phyloP scores from a whole-genome alignment of 352 stramenopile genomes.

The Globisporangium perplexum region DNA sequence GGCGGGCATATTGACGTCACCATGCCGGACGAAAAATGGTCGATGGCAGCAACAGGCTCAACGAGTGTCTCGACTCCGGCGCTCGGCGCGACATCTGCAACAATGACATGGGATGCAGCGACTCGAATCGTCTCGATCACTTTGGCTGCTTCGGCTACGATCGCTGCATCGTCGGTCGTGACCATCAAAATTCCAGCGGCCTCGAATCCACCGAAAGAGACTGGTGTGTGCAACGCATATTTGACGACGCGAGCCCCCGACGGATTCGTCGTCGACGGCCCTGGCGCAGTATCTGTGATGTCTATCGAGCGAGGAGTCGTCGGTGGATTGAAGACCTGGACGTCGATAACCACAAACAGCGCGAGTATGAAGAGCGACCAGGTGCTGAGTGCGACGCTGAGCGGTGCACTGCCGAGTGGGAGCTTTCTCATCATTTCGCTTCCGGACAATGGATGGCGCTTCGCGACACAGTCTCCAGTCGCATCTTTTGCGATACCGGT shows the following conservation, averaged over 20 bases:
- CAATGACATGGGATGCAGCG: constrained; percentile 24
- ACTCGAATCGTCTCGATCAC: constrained; percentile 28
- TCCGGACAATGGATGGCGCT: constrained; percentile 35
- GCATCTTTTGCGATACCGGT: constrained; percentile 28
- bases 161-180: constrained; percentile 26
- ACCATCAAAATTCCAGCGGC: constrained; percentile 27
- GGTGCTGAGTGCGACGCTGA: constrained; percentile 31
- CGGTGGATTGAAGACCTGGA: constrained; percentile 27
- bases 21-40: constrained; percentile 41
- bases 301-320: constrained; percentile 31
- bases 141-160: constrained; percentile 15
- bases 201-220: constrained; percentile 52
- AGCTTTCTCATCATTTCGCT: constrained; percentile 37
- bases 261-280: constrained; percentile 39
- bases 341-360: constrained; percentile 28
- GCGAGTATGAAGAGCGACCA: constrained; percentile 57
- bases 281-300: constrained; percentile 34
- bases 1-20: constrained; percentile 37
- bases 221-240: constrained; percentile 28
- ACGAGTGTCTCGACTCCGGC: constrained; percentile 30
- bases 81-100: constrained; percentile 19
- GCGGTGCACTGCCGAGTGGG: constrained; percentile 40
- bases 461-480: constrained; percentile 8
- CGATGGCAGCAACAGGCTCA: constrained; percentile 14
- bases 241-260: constrained; percentile 31